These are phyloP conservation scores for Malassezia equina DNA, from an alignment of 1,284 basidiomycete species.

Conservation along the genomic window DNA sequence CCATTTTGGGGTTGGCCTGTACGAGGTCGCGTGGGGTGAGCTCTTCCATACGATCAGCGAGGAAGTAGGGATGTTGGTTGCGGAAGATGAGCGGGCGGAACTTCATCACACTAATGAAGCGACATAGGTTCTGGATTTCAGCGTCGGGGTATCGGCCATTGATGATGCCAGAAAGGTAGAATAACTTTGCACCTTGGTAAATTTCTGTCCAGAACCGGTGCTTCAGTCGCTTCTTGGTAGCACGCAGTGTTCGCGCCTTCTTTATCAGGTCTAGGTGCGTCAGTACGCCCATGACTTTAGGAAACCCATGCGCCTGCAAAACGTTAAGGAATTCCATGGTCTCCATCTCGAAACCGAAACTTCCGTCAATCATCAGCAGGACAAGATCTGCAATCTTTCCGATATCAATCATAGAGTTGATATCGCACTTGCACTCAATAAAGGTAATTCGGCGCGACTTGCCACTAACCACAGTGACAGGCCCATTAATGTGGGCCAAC, in stretches of 20 bases:
- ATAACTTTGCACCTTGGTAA: conserved; percentile 94
- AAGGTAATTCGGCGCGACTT: conserved; percentile 89
- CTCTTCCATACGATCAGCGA: conserved; percentile 93
- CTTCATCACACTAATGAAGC: conserved; percentile 94
- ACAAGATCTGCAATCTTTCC: conserved; percentile 94
- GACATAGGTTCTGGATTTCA: conserved; percentile 84
- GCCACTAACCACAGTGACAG: conserved; percentile 82
- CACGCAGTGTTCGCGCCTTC: conserved; percentile 72
- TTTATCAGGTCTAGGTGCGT: conserved; percentile 96
- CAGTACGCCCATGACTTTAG: conserved; percentile 92
- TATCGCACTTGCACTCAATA: conserved; percentile 92
- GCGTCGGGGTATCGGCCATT: conserved; percentile 96
- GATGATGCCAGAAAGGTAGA: conserved; percentile 92
- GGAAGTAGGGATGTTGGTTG: conserved; percentile 85
- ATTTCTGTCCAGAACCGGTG: conserved; percentile 99
- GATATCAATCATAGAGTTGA: conserved; percentile 96
- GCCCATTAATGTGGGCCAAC: conserved; percentile 77
- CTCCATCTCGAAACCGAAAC: conserved; percentile 99
- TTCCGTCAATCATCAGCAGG: conserved; percentile 92
- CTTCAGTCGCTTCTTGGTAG: conserved; percentile 89
- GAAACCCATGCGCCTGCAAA: conserved; percentile 91
- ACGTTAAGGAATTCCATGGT: conserved; percentile 98
- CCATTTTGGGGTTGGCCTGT: conserved; percentile 72
- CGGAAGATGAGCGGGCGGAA: conserved; percentile 94
- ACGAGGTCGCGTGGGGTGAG: conserved; percentile 78